These are phyloP conservation scores for Puccinia polysora DNA, from an alignment of 1,284 basidiomycete species.

Conservation along the genomic window DNA sequence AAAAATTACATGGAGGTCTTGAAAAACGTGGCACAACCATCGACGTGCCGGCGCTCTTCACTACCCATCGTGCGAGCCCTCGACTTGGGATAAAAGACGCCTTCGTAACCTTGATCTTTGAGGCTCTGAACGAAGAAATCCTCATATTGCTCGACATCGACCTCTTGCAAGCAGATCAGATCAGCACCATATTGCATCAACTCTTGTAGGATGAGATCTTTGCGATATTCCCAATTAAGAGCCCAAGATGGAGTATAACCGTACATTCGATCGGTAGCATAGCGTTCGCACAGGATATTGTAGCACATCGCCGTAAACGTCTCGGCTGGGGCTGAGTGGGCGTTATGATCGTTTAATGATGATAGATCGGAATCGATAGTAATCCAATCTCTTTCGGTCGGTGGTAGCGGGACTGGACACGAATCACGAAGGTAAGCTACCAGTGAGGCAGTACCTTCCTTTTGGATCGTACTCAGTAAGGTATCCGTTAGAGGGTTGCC, in stretches of 20 bases:
- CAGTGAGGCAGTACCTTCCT: constrained; percentile 82
- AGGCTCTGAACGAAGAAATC: constrained; percentile 83
- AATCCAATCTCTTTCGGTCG: constrained; percentile 79
- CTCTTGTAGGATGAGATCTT: constrained; percentile 82
- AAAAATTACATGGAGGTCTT: constrained; percentile 68
- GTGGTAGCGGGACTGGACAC: constrained; percentile 72
- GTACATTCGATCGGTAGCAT: constrained; percentile 83
- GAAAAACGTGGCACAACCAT: constrained; percentile 97
- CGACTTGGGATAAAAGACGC: constrained; percentile 88
- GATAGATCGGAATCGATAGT: constrained; percentile 64
- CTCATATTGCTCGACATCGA: constrained; percentile 87
- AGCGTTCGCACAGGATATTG: constrained; percentile 91
- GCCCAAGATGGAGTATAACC: constrained; percentile 98
- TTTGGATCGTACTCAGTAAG: constrained; percentile 76
- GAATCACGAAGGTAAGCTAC: constrained; percentile 84
- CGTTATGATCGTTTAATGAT: constrained; percentile 54
- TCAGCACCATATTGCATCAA: constrained; percentile 78
- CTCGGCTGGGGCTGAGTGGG: constrained; percentile 51
- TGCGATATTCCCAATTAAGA: constrained; percentile 87
- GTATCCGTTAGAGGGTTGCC: constrained; percentile 84
- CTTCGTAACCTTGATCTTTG: constrained; percentile 75
- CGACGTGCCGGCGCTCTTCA: constrained; percentile 77
- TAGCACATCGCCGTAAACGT: constrained; percentile 79
- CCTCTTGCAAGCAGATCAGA: constrained; percentile 84
- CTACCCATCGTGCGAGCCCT: constrained; percentile 89